phyloP scores from a whole-genome alignment of 805 yeast species.

The Diddensiella transvaalensis region DNA sequence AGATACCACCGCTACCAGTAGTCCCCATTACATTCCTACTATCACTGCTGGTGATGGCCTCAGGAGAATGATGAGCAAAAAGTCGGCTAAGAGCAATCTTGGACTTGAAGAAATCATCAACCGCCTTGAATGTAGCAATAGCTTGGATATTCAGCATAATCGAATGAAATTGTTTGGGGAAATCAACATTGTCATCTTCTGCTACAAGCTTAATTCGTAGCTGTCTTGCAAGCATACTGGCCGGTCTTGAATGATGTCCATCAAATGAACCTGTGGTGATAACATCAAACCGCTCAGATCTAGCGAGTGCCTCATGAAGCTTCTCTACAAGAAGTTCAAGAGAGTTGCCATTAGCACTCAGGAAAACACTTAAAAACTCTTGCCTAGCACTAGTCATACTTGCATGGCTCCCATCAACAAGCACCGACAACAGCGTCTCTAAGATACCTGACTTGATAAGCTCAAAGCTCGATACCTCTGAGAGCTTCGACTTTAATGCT shows the following conservation, averaged over 20 bases:
- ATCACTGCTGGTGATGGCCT: not conserved
- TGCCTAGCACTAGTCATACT: constrained; percentile 30
- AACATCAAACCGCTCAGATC: constrained; percentile 71
- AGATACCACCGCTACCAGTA: constrained; percentile 8
- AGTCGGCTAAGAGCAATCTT: constrained; percentile 28
- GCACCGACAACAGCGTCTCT: constrained; percentile 36
- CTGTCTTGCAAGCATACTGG: constrained; percentile 57
- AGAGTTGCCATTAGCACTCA: constrained; percentile 31
- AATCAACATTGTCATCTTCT: constrained; percentile 30
- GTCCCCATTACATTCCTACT: not conserved
- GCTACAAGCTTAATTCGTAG: constrained; percentile 53
- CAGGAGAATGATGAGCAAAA: constrained; percentile 1
- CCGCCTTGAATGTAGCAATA: constrained; percentile 46
- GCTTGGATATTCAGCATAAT: constrained; percentile 47
- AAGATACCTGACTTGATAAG: constrained; percentile 66
- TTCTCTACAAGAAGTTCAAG: constrained; percentile 49
- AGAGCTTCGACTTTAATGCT: constrained; percentile 9
- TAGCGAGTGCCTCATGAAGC: constrained; percentile 64
- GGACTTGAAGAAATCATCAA: constrained; percentile 43
- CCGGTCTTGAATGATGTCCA: constrained; percentile 17
- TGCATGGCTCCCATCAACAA: constrained; percentile 21
- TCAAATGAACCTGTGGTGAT: constrained; percentile 42
- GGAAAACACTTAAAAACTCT: constrained; percentile 46
- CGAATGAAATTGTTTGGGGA: constrained; percentile 25
- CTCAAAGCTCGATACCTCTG: constrained; percentile 61